Evolutionary conservation across 2,329 filamentous ascomycete genomes (phyloP), one percentile per base, ranked within the genome.

Genomic region (Cercospora citrullina): DNA sequence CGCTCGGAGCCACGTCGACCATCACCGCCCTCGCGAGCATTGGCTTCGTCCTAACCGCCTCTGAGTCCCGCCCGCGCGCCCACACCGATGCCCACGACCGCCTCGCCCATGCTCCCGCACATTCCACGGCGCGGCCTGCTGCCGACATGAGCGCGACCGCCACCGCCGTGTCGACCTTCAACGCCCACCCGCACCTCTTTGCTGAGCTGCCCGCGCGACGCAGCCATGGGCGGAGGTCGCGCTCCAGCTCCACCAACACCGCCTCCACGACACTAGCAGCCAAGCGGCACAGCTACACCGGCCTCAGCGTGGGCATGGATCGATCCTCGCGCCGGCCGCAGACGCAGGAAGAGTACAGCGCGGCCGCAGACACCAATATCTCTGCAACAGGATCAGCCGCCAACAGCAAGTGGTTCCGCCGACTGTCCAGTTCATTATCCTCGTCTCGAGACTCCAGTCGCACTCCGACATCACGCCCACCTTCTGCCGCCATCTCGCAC

Each of bases 401-500:
- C 57, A 66, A 71, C 64, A 71, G 69, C 66, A 66, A 72, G 30
- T 94, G 91, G 91, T 87, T 93, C 71, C 87, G 87, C 73, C 87
- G 90, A 60, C 80, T 93, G 45, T 92, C 91, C 26, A 82, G 69
- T 68, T 74, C 66, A 59, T 72, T 77, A 60, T 74, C 76, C 26
- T 68, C 69, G 36, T 78, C 77, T 62, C 75, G 75, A 64, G 76
- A 78, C 66, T 77, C 75, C 53, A 77, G 75, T 63, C 68, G 67
- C 12, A 68, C 87, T 69, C 90, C 90, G 36, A 91, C 87, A 74
- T 81, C 89, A 66, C 87, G 86, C 7, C 87, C 87, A 23, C 87
- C 90, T 64, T 89, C 89, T 10, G 87, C 88, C 55, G 90, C 90
- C 2, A 78, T 91, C 48, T 84, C 84, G 58, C 87, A 87, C 76